Conservation (phyloP, 2,329 filamentous ascomycete species). For the Colletotrichum plurivorum region DNA sequence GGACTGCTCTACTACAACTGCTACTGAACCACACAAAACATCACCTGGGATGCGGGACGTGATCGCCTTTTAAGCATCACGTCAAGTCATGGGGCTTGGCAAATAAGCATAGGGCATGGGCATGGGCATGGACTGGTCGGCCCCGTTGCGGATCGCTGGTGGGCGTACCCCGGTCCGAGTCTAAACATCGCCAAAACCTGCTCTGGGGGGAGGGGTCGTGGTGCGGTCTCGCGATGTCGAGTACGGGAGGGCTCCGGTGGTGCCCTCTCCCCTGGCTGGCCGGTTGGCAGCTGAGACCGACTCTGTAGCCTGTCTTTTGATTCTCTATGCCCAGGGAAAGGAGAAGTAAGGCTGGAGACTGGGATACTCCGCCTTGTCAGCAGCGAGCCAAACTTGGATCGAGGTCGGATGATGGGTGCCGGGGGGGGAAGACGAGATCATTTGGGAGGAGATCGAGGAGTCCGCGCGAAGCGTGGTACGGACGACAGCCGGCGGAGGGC, state of each 20-base stretch:
- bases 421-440: background rate
- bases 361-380: slow-evolving; percentile 17
- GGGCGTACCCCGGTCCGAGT: slow-evolving; percentile 8
- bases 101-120: slow-evolving; percentile 29
- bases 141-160: background rate
- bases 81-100: slow-evolving; percentile 22
- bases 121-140: background rate
- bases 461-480: slow-evolving; percentile 20
- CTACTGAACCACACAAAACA: background rate
- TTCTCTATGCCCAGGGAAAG: no score
- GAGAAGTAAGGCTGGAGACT: background rate
- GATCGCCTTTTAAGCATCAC: slow-evolving; percentile 38
- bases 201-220: background rate
- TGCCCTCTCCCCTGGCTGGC: no score
- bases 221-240: background rate
- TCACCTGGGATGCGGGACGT: slow-evolving; percentile 6
- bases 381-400: background rate
- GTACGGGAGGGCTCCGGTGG: background rate
- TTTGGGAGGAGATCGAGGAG: slow-evolving; percentile 9
- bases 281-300: no score
- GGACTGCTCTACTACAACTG: background rate
- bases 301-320: no score
- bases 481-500: background rate
- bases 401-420: slow-evolving; percentile 24
- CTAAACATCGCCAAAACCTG: slow-evolving; percentile 38